phyloP scores from a whole-genome alignment of 768 basidiomycete species.

The Boletus rubroflammeus region DNA sequence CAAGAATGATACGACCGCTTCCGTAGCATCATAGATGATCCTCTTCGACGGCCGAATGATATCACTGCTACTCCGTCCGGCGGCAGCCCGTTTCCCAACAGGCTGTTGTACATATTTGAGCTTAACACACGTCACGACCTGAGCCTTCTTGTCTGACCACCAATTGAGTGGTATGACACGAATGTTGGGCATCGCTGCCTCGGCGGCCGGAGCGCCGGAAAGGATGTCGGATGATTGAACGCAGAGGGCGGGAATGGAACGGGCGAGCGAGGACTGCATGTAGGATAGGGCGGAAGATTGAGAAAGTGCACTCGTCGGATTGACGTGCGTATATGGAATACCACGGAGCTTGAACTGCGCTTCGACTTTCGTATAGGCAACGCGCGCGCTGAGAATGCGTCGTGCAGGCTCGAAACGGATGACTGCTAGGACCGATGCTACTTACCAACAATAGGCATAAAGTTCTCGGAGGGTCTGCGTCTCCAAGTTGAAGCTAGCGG shows the following conservation, averaged over 20 bases:
- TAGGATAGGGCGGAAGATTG: conserved; percentile 47
- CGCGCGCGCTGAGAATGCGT: conserved; percentile 60
- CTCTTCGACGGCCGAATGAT: conserved; percentile 82
- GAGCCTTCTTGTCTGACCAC: conserved; percentile 80
- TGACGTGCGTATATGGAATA: conserved; percentile 76
- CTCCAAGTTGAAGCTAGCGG: conserved; percentile 56
- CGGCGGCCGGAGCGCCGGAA: conserved; percentile 79
- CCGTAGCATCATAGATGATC: conserved; percentile 85
- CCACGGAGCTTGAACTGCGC: conserved; percentile 77
- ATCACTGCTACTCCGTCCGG: conserved; percentile 43
- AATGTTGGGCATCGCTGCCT: conserved; percentile 91
- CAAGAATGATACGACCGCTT: conserved; percentile 85
- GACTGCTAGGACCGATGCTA: not conserved
- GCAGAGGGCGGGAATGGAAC: conserved; percentile 78
- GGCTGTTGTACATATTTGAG: conserved; percentile 88
- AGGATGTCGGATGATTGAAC: conserved; percentile 80
- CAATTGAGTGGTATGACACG: conserved; percentile 85
- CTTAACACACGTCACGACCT: conserved; percentile 89
- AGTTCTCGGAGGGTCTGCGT: conserved; percentile 72
- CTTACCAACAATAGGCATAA: conserved; percentile 85
- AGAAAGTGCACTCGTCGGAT: conserved; percentile 45
- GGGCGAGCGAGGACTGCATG: conserved; percentile 69
- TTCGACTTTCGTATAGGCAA: conserved; percentile 87
- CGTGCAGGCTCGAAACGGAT: not conserved
- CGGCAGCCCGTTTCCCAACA: conserved; percentile 63